These are phyloP conservation scores for Aleurites moluccanus DNA, from an alignment of 441 rosid genomes.

Conservation along the genomic window DNA sequence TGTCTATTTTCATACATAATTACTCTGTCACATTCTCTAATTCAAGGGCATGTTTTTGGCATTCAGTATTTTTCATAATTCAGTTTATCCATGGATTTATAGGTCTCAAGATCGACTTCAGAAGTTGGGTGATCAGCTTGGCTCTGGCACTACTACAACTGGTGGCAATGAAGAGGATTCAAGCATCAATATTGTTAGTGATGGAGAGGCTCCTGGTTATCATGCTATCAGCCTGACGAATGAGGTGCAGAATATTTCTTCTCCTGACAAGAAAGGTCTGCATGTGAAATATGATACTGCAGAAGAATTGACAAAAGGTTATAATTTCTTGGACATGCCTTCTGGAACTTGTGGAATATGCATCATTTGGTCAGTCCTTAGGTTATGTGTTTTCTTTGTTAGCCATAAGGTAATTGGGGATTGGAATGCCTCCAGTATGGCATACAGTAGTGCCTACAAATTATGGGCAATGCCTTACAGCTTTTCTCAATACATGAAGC, in stretches of 20 bases:
- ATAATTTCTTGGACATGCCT: constrained; percentile 28
- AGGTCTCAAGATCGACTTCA: constrained; percentile 80
- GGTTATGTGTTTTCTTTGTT: neutral
- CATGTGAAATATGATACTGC: constrained; percentile 32
- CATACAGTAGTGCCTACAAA: neutral
- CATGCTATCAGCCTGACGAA: constrained; percentile 36
- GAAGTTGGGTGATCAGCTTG: constrained; percentile 70
- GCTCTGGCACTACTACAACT: constrained; percentile 38
- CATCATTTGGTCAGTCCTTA: neutral
- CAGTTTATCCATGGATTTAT: constrained; percentile 26
- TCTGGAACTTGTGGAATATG: constrained; percentile 8
- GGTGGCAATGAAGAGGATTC: constrained; percentile 62
- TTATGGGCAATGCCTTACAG: neutral
- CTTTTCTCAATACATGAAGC: neutral
- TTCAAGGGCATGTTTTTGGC: neutral
- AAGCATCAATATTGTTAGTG: constrained; percentile 60
- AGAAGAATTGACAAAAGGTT: constrained; percentile 42
- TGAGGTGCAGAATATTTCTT: constrained; percentile 39
- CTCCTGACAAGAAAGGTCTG: constrained; percentile 45
- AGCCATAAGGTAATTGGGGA: neutral
- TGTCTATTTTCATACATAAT: neutral
- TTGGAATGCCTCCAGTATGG: neutral
- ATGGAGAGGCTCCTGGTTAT: constrained; percentile 54
- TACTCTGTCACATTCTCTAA: constrained; percentile 3
- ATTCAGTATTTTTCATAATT: constrained; percentile 19